These are phyloP conservation scores for Favolaschia claudopus DNA, from an alignment of 768 basidiomycete genomes.

Conservation along the genomic window DNA sequence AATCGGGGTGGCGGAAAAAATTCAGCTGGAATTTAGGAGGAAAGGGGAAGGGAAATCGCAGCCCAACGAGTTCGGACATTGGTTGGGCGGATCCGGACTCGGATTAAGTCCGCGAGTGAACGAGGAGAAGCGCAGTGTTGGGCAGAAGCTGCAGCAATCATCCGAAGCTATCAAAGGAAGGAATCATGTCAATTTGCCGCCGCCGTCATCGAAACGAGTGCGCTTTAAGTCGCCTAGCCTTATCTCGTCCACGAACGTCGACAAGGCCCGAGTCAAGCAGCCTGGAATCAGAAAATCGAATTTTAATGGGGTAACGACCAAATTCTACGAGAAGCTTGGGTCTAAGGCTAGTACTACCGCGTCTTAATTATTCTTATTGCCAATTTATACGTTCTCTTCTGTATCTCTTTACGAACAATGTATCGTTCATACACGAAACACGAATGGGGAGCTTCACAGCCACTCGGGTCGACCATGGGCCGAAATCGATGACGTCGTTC, in stretches of 20 bases:
- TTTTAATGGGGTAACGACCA: not conserved
- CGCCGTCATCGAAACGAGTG: slow-evolving; percentile 1
- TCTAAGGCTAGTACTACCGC: too few species aligned
- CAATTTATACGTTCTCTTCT: too few species aligned
- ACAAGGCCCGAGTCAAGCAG: not conserved
- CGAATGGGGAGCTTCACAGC: too few species aligned
- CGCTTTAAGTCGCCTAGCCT: slow-evolving; percentile 13
- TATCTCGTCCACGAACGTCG: not conserved
- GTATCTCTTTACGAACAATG: too few species aligned
- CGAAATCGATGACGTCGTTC: too few species aligned
- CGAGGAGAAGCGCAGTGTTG: too few species aligned
- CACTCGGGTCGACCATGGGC: too few species aligned
- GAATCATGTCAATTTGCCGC: too few species aligned
- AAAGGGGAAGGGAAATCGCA: not conserved
- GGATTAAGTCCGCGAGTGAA: not conserved
- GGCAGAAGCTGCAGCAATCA: too few species aligned
- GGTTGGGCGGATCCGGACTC: slow-evolving; percentile 21
- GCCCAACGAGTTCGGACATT: slow-evolving; percentile 14
- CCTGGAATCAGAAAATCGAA: not conserved
- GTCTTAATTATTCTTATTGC: too few species aligned
- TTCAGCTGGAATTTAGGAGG: slow-evolving; percentile 2
- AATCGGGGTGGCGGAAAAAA: slow-evolving; percentile 17
- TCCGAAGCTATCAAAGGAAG: too few species aligned
- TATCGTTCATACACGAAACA: too few species aligned
- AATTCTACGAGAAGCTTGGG: slow-evolving; percentile 10